Conservation (phyloP, 78 protist genomes). For the Diacronema lutheri region DNA sequence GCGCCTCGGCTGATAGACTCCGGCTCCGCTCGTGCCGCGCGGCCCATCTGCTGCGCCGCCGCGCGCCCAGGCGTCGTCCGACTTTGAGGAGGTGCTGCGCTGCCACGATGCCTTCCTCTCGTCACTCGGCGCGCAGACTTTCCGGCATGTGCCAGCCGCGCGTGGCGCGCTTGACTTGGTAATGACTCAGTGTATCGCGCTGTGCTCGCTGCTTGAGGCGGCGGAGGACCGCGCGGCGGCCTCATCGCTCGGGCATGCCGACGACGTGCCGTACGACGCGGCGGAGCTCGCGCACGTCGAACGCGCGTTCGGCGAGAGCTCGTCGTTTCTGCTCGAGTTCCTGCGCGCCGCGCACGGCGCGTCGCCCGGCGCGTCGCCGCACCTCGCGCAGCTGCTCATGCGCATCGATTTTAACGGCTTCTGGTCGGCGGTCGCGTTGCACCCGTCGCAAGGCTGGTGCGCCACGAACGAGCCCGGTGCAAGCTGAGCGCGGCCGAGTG, state of each 20-base stretch:
- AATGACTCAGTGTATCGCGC: not conserved
- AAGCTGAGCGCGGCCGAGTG: too few relatives aligned
- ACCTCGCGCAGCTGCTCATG: not conserved
- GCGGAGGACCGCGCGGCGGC: not conserved
- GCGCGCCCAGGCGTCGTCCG: not conserved
- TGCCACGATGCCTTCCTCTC: not conserved
- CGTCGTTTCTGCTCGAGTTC: not conserved
- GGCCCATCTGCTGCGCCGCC: too few relatives aligned
- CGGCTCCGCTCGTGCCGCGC: too few relatives aligned
- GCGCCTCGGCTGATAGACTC: too few relatives aligned
- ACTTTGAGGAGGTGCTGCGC: not conserved
- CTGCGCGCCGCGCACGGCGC: not conserved
- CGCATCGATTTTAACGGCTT: slow-evolving; percentile 1
- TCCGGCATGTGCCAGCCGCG: not conserved
- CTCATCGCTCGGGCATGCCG: not conserved
- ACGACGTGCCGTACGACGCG: not conserved
- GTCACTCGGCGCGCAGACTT: not conserved
- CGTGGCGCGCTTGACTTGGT: not conserved
- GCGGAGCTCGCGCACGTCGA: not conserved
- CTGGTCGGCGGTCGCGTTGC: too few relatives aligned
- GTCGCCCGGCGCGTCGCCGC: not conserved
- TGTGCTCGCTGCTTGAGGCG: not conserved
- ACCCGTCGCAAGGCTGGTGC: too few relatives aligned
- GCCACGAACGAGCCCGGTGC: too few relatives aligned
- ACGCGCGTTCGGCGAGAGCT: not conserved